Evolutionary conservation across 2,329 filamentous ascomycete species (phyloP), one percentile per base, ranked within the genome.

Genomic region (Exophiala dermatitidis): DNA sequence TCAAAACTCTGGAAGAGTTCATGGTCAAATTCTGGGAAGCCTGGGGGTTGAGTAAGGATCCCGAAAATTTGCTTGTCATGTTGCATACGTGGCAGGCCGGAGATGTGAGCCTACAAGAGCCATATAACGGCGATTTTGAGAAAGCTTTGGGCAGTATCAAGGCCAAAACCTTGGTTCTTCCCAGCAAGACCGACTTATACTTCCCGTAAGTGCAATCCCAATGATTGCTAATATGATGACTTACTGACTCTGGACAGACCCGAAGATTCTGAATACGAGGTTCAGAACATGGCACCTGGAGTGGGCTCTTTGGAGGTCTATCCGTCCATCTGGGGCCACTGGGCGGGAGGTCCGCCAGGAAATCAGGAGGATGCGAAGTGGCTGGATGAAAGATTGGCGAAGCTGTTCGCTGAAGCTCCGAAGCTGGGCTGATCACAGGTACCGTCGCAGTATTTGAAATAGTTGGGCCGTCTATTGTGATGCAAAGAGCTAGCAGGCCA

Each of bases 71-170:
- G 65, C 72, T 90, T 0, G 77, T 53, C 1, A 89, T 90, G 86
- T 71, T 89, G 3, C 78, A 85, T 33, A 90, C 86, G 0, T 93
- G 88, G 88, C 86, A 91, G 67, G 76, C 79, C 3, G 86, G 78
- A 1, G 85, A 91, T 62, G 78, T 81, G 46, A 86, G 85, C 3
- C 69, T 78, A 3, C 84, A 89, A 63, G 75, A 82, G 50, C 83
- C 81, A 2, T 90, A 86, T 59, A 77, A 83, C 54, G 82, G 80
- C 1, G 71, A 86, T 57, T 85, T 89, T 58, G 76, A 77, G 54
- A 76, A 77, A 49, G 82, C 84, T 0, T 77, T 91, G 79, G 73
- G 75, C 44, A 77, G 74, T 2, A 89, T 91, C 67, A 86, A 84
- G 65, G 83, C 86, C 1, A 87, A 82, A 62, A 82, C 80, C 0